Evolutionary conservation across 1,284 basidiomycete species (phyloP).

Genomic region (Cutaneotrichosporon sp.): DNA sequence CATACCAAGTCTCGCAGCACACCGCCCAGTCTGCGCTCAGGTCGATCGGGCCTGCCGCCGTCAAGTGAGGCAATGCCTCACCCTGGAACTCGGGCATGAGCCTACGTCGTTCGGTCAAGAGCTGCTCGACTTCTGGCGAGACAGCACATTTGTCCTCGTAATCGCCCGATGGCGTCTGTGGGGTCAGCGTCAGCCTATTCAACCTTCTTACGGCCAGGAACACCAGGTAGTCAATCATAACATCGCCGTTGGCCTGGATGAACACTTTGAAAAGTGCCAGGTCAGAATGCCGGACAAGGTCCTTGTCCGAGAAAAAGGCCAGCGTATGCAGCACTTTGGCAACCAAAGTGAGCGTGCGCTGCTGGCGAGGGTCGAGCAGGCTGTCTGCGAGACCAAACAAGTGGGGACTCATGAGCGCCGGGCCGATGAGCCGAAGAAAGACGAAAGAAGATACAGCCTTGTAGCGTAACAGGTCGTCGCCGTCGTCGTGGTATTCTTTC

Average conservation of each 20-base stretch:
- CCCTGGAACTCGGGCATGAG: constrained; percentile 11
- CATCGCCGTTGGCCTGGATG: constrained; percentile 20
- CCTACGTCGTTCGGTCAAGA: constrained; percentile 16
- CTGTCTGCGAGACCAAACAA: constrained; percentile 28
- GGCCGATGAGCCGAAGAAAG: constrained; percentile 36
- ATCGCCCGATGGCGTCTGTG: constrained; percentile 21
- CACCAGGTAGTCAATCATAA: constrained; percentile 31
- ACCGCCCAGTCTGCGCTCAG: constrained; percentile 24
- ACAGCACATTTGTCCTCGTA: neutral
- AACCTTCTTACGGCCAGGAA: constrained; percentile 10
- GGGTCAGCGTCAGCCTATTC: no score
- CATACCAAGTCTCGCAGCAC: constrained; percentile 24
- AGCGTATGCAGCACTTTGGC: constrained; percentile 35
- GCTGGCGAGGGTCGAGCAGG: constrained; percentile 14
- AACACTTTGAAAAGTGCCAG: constrained; percentile 21
- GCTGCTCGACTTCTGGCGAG: constrained; percentile 5
- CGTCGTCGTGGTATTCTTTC: constrained; percentile 23
- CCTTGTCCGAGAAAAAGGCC: constrained; percentile 31
- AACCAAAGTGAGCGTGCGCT: constrained; percentile 24
- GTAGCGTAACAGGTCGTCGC: constrained; percentile 23
- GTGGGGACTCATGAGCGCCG: constrained; percentile 34
- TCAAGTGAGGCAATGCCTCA: constrained; percentile 18
- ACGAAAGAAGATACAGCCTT: constrained; percentile 38
- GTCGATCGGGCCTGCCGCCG: constrained; percentile 27
- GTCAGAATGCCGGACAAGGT: constrained; percentile 23